These are phyloP conservation scores for Thielaviopsis ethacetica DNA, from an alignment of 2,329 filamentous ascomycete genomes.

Conservation along the genomic window DNA sequence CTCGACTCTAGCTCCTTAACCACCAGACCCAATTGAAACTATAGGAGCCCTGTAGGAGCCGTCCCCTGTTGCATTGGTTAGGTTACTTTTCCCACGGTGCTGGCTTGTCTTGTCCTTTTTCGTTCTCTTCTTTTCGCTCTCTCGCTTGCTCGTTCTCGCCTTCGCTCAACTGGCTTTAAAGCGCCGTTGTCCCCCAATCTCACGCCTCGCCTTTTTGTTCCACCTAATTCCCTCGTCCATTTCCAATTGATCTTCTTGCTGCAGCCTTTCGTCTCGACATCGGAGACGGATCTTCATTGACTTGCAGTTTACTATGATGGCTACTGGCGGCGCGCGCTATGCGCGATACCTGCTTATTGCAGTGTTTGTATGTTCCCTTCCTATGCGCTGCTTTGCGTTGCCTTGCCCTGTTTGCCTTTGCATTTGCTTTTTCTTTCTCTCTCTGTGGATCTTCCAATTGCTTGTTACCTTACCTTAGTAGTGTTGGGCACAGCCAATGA, in stretches of 20 bases:
- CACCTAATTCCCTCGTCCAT: not conserved
- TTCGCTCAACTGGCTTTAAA: not conserved
- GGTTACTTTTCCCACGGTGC: not conserved
- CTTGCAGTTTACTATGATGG: constrained; percentile 26
- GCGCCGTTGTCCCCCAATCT: not conserved
- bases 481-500: not conserved
- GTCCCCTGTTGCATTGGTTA: not conserved
- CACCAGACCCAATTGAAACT: not conserved
- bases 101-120: too few species aligned
- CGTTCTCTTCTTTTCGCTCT: not conserved
- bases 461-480: too few species aligned
- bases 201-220: not conserved
- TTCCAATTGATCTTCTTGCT: not conserved
- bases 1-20: not conserved
- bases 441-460: not conserved
- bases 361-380: constrained; percentile 50
- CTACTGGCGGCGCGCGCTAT: constrained; percentile 57
- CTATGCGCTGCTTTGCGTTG: not conserved
- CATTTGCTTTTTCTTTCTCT: not conserved
- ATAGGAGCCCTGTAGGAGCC: constrained; percentile 2
- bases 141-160: not conserved
- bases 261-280: not conserved
- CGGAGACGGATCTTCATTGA: not conserved
- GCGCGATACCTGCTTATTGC: constrained; percentile 66
- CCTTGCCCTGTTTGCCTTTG: constrained; percentile 11